Percentiles rank a stretch among this genome's conserved stretches.
Conservation (phyloP, 2,329 filamentous ascomycete genomes). For the Pseudogymnoascus sp. region DNA sequence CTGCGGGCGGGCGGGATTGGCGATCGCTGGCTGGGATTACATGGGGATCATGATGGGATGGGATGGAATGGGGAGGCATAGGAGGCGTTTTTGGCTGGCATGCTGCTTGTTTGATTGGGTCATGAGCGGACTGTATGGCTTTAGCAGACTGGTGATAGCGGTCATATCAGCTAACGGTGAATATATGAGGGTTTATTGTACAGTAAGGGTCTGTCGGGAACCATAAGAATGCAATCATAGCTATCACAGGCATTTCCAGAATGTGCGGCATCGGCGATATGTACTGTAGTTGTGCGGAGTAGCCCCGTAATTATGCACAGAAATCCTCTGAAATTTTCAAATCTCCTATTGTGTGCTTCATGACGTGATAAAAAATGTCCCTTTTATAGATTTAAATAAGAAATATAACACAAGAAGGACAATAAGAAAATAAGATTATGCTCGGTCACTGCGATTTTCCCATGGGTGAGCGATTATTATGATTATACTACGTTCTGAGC, state of each 20-base stretch:
- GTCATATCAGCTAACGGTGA: background rate
- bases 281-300: background rate
- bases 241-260: background rate
- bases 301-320: background rate
- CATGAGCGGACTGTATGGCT: constrained; percentile 4
- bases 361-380: background rate
- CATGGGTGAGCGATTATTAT: constrained; percentile 1
- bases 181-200: constrained; percentile 1
- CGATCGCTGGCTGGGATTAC: background rate
- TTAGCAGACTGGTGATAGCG: constrained; percentile 4
- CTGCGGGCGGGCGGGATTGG: background rate
- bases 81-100: constrained; percentile 4
- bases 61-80: background rate
- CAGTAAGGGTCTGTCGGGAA: background rate
- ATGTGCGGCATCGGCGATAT: background rate
- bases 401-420: background rate
- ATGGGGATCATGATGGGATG: constrained; percentile 1
- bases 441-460: background rate
- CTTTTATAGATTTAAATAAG: background rate
- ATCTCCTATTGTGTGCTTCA: background rate
- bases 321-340: background rate
- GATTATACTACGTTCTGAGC: background rate
- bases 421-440: background rate
- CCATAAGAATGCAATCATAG: background rate
- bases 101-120: constrained; percentile 5